These are phyloP conservation scores for Priceomyces melissophilus DNA, from an alignment of 805 yeast genomes.

Conservation along the genomic window DNA sequence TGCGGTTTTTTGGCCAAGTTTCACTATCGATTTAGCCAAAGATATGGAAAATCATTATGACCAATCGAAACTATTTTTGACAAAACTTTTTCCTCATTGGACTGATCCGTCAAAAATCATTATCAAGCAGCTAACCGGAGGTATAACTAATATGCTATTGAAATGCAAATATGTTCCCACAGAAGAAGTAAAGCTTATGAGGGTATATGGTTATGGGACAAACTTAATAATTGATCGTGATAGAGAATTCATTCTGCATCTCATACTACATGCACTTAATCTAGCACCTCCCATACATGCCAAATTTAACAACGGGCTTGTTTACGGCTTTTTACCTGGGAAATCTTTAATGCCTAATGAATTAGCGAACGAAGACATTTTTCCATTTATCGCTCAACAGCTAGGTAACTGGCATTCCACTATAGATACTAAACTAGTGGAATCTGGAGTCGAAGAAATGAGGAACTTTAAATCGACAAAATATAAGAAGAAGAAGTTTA, in stretches of 20 bases:
- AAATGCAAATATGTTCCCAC: constrained; percentile 36
- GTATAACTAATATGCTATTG: constrained; percentile 60
- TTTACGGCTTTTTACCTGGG: constrained; percentile 69
- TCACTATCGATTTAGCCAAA: constrained; percentile 36
- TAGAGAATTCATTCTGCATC: constrained; percentile 69
- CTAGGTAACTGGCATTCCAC: constrained; percentile 69
- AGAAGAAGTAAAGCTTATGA: constrained; percentile 47
- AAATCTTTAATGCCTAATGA: constrained; percentile 56
- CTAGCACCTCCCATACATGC: constrained; percentile 71
- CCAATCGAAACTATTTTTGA: constrained; percentile 38
- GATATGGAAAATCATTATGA: constrained; percentile 28
- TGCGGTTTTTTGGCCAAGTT: constrained; percentile 48
- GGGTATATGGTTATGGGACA: constrained; percentile 77
- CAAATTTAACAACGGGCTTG: constrained; percentile 66
- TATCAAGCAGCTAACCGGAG: constrained; percentile 53
- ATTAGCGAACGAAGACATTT: constrained; percentile 44
- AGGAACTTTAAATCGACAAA: constrained; percentile 21
- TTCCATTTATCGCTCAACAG: constrained; percentile 58
- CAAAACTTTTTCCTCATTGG: constrained; percentile 45
- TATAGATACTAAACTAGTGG: constrained; percentile 45
- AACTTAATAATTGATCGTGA: constrained; percentile 68
- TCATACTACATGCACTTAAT: constrained; percentile 53
- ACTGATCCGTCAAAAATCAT: constrained; percentile 20
- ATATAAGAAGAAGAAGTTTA: constrained; percentile 23
- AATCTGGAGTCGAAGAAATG: constrained; percentile 42